phyloP scores from a whole-genome alignment of 345 rosid species.

The Lumnitzera littorea region DNA sequence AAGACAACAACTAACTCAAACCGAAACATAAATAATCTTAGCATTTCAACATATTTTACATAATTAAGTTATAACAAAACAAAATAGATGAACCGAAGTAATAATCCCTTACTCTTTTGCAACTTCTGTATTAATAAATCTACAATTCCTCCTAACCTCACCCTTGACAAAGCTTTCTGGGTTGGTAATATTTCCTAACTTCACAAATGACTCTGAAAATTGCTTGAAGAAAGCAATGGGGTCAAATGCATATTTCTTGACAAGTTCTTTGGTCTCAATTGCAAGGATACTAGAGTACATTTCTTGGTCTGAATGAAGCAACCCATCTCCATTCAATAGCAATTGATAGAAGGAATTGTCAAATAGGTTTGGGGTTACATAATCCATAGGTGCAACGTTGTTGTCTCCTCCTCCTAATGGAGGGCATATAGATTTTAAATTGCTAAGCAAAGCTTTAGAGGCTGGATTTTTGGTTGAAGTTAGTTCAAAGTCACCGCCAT shows the following conservation, averaged over 20 bases:
- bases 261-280: conserved; percentile 49
- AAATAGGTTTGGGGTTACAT: conserved; percentile 58
- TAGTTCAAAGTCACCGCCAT: conserved; percentile 47
- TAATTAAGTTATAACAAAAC: background rate
- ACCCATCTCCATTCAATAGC: conserved; percentile 61
- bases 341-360: conserved; percentile 68
- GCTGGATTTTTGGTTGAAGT: conserved; percentile 32
- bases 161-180: conserved; percentile 52
- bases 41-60: too few relatives aligned
- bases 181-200: conserved; percentile 76
- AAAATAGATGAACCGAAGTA: background rate
- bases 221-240: conserved; percentile 65
- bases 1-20: too few relatives aligned
- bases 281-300: conserved; percentile 67
- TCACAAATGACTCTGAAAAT: conserved; percentile 84
- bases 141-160: conserved; percentile 72
- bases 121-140: conserved; percentile 53
- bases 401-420: conserved; percentile 41
- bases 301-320: conserved; percentile 79
- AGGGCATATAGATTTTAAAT: conserved; percentile 54
- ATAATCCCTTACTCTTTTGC: too few relatives aligned
- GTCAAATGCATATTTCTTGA: conserved; percentile 58
- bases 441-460: conserved; percentile 33
- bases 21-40: too few relatives aligned
- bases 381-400: conserved; percentile 59